Conservation (phyloP, 1,284 basidiomycete genomes). For the Microbotryum intermedium region DNA sequence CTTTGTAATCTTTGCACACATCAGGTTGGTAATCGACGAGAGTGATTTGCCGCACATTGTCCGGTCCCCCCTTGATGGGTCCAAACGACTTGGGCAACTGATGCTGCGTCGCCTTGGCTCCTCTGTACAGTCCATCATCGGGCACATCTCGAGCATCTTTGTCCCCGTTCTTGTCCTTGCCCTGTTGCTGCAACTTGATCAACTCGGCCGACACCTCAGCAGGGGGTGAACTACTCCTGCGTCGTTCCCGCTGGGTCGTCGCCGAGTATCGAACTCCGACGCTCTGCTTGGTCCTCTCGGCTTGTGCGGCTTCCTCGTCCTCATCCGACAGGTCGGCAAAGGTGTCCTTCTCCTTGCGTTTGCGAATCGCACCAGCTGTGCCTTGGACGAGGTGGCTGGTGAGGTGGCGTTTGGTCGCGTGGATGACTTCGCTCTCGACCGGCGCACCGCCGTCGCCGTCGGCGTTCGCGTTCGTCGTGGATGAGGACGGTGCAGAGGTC, state of each 20-base stretch:
- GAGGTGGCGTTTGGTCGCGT: constrained; percentile 7
- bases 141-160: constrained; percentile 7
- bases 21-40: constrained; percentile 98
- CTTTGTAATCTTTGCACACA: constrained; percentile 99
- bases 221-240: constrained; percentile 20
- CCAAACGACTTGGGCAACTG: constrained; percentile 44
- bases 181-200: constrained; percentile 10
- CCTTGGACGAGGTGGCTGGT: constrained; percentile 27
- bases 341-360: not conserved
- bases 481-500: not conserved
- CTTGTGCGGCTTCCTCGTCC: not conserved
- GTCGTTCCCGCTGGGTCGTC: not conserved
- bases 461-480: not conserved
- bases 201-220: constrained; percentile 24
- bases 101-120: constrained; percentile 68
- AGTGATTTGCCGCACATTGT: constrained; percentile 88
- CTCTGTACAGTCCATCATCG: constrained; percentile 83
- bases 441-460: not conserved
- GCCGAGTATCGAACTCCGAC: constrained; percentile 23
- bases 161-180: constrained; percentile 8
- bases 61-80: constrained; percentile 41
- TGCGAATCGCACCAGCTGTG: constrained; percentile 15
- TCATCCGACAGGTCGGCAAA: constrained; percentile 10
- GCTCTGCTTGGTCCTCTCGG: not conserved
- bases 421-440: constrained; percentile 17